These are phyloP conservation scores for Sclerospora graminicola DNA, from an alignment of 352 stramenopile species.

Conservation along the genomic window DNA sequence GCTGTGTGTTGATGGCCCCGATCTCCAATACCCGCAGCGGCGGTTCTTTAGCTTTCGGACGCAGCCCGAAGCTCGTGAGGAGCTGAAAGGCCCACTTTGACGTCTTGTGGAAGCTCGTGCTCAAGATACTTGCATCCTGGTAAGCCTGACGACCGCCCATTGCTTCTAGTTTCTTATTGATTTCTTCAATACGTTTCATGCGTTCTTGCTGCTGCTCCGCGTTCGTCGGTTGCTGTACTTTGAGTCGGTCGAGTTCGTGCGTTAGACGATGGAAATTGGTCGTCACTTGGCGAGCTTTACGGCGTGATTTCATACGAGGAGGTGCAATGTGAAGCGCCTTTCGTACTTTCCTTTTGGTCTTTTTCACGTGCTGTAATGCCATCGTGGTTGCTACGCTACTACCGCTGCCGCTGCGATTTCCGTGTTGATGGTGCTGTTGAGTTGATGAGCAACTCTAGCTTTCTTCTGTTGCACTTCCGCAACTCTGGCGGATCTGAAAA, in stretches of 20 bases:
- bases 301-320: slow-evolving; percentile 53
- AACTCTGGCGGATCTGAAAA: background rate
- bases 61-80: slow-evolving; percentile 67
- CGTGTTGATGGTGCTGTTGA: too few species aligned
- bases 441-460: slow-evolving; percentile 1
- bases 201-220: slow-evolving; percentile 16
- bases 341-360: slow-evolving; percentile 42
- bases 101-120: slow-evolving; percentile 90
- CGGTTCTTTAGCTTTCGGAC: slow-evolving; percentile 55
- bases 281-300: slow-evolving; percentile 60
- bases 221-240: slow-evolving; percentile 21
- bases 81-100: slow-evolving; percentile 92
- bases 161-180: slow-evolving; percentile 67
- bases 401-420: too few species aligned
- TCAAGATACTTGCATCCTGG: slow-evolving; percentile 91
- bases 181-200: slow-evolving; percentile 27
- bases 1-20: slow-evolving; percentile 94
- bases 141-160: slow-evolving; percentile 89
- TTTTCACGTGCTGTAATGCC: background rate
- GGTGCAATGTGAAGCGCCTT: slow-evolving; percentile 51
- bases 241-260: slow-evolving; percentile 52
- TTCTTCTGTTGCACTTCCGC: background rate
- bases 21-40: slow-evolving; percentile 70
- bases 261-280: slow-evolving; percentile 73
- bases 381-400: too few species aligned